Evolutionary conservation across 108 stramenopile species (phyloP).

Genomic region (Nitzschia sp.): DNA sequence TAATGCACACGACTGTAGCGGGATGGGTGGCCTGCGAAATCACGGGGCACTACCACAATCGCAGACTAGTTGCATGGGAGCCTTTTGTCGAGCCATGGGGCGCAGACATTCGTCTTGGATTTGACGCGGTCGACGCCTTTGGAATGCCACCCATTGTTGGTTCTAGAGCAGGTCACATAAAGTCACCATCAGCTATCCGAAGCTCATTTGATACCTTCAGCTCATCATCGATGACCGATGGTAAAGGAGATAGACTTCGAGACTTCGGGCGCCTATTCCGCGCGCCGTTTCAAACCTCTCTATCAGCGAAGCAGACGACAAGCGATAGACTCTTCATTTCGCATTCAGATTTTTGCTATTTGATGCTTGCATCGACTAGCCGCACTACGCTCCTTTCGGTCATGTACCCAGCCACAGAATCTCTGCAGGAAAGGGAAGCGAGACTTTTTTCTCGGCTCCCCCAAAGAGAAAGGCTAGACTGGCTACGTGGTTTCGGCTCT

Average conservation of each 20-base stretch:
- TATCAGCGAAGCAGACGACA: constrained; percentile 17
- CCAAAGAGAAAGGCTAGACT: constrained; percentile 20
- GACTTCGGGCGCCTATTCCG: constrained; percentile 39
- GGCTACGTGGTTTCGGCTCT: constrained; percentile 43
- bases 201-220: not conserved
- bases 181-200: not conserved
- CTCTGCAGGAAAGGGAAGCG: constrained; percentile 15
- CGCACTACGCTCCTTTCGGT: constrained; percentile 22
- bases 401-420: constrained; percentile 19
- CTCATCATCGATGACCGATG: constrained; percentile 12
- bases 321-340: constrained; percentile 4
- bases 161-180: constrained; percentile 1
- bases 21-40: constrained; percentile 51
- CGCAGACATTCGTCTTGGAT: constrained; percentile 30
- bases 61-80: constrained; percentile 76
- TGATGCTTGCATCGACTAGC: constrained; percentile 34
- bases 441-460: constrained; percentile 25
- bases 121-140: constrained; percentile 26
- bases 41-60: constrained; percentile 72
- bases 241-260: constrained; percentile 27
- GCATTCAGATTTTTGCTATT: constrained; percentile 40
- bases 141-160: constrained; percentile 1
- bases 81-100: constrained; percentile 83
- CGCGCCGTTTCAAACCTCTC: constrained; percentile 32
- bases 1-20: constrained; percentile 26